These are phyloP conservation scores for Blepharisma undulans DNA, from an alignment of 169 alveolate species.

Conservation along the genomic window DNA sequence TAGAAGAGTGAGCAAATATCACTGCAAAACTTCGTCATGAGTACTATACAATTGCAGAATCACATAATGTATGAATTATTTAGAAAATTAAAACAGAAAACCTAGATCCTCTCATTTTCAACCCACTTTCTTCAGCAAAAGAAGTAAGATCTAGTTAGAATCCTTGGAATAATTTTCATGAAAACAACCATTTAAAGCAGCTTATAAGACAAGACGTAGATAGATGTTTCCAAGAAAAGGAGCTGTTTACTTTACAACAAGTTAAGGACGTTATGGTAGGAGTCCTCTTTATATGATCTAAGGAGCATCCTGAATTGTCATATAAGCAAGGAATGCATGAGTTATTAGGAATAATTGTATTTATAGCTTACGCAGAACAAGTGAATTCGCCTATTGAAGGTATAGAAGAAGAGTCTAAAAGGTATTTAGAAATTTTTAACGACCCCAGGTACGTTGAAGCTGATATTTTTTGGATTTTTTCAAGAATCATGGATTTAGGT, in stretches of 20 bases:
- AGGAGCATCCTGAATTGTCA: constrained; percentile 78
- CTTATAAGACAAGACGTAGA: constrained; percentile 66
- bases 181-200: constrained; percentile 47
- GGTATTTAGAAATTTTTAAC: constrained; percentile 41
- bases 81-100: constrained; percentile 2
- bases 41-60: background rate
- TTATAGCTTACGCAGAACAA: constrained; percentile 48
- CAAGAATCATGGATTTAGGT: constrained; percentile 71
- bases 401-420: background rate
- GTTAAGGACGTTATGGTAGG: constrained; percentile 75
- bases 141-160: constrained; percentile 31
- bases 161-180: constrained; percentile 42
- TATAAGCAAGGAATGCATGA: constrained; percentile 88
- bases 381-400: constrained; percentile 7
- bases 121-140: constrained; percentile 25
- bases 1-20: background rate
- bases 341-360: constrained; percentile 45
- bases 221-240: constrained; percentile 75
- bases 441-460: constrained; percentile 68
- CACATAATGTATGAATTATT: constrained; percentile 9
- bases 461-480: constrained; percentile 67
- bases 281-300: constrained; percentile 85
- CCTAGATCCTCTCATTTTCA: constrained; percentile 32
- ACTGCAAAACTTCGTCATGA: background rate
- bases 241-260: constrained; percentile 69